Evolutionary conservation across 768 basidiomycete species (phyloP).

Genomic region (Boletus sensibilis): DNA sequence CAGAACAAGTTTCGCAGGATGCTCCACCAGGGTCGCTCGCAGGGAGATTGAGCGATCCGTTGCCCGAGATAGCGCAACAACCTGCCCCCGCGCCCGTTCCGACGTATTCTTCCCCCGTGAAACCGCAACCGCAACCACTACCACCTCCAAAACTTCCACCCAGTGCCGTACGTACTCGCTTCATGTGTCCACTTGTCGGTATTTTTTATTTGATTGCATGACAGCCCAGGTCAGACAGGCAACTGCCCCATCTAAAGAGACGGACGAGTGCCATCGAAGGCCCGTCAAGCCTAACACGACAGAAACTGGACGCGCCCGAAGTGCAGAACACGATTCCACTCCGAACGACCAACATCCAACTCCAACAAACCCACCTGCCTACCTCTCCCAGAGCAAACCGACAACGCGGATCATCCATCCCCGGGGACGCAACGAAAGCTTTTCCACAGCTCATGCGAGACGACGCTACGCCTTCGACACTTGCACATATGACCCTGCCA

Average conservation of each 20-base stretch:
- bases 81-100: not conserved
- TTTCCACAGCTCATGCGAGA: not conserved
- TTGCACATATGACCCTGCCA: not conserved
- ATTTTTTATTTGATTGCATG: not conserved
- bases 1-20: conserved; percentile 2
- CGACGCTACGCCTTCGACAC: not conserved
- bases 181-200: not conserved
- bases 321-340: not conserved
- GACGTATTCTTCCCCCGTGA: not conserved
- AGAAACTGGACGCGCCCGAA: conserved; percentile 9
- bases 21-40: not conserved
- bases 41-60: not conserved
- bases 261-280: conserved; percentile 1
- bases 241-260: conserved; percentile 12
- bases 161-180: conserved; percentile 7
- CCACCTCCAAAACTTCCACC: conserved; percentile 3
- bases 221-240: conserved; percentile 21
- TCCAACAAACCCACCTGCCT: not conserved
- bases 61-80: not conserved
- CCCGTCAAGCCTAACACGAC: conserved; percentile 12
- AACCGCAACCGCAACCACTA: not conserved
- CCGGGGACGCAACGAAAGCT: not conserved
- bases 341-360: not conserved
- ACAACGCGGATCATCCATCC: not conserved
- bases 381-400: conserved; percentile 1